Conservation (phyloP, 306 rosid species). For the Trifolium pratense region DNA sequence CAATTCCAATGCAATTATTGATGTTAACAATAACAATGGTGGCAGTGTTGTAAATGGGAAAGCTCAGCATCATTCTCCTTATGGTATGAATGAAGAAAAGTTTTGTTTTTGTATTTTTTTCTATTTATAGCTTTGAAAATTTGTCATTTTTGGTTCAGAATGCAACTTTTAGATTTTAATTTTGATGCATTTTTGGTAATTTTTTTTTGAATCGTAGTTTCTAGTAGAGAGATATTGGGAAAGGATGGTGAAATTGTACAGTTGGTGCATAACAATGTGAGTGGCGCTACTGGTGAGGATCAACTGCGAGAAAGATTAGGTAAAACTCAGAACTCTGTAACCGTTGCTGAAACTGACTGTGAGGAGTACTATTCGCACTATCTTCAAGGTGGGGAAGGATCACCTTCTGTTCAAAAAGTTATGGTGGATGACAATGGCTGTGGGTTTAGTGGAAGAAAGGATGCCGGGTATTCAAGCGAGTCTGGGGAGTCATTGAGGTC, state of each 20-base stretch:
- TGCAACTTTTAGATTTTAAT: neutral
- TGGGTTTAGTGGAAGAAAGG: slow-evolving; percentile 88
- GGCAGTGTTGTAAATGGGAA: slow-evolving; percentile 65
- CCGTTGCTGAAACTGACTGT: slow-evolving; percentile 71
- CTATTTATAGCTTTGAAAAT: neutral
- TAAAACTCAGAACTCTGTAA: slow-evolving; percentile 59
- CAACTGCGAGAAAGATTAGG: slow-evolving; percentile 64
- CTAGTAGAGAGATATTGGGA: slow-evolving; percentile 62
- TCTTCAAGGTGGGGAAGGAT: slow-evolving; percentile 73
- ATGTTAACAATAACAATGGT: slow-evolving; percentile 32
- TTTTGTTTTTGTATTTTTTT: neutral
- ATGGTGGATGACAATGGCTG: slow-evolving; percentile 72
- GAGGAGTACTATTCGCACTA: slow-evolving; percentile 86
- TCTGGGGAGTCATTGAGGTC: slow-evolving; percentile 85
- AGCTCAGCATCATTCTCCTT: slow-evolving; percentile 61
- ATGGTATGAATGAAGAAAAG: slow-evolving; percentile 53
- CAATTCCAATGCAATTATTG: slow-evolving; percentile 45
- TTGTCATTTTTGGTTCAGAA: slow-evolving; percentile 20
- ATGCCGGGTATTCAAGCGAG: slow-evolving; percentile 59
- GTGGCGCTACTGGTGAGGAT: slow-evolving; percentile 54
- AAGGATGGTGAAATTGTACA: slow-evolving; percentile 65
- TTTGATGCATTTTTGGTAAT: slow-evolving; percentile 18
- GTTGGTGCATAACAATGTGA: slow-evolving; percentile 45
- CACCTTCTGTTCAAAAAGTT: slow-evolving; percentile 71
- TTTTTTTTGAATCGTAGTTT: slow-evolving; percentile 54